Base-by-base conservation (phyloP, 805 yeast genomes). In the Candida ipomoeae region DNA sequence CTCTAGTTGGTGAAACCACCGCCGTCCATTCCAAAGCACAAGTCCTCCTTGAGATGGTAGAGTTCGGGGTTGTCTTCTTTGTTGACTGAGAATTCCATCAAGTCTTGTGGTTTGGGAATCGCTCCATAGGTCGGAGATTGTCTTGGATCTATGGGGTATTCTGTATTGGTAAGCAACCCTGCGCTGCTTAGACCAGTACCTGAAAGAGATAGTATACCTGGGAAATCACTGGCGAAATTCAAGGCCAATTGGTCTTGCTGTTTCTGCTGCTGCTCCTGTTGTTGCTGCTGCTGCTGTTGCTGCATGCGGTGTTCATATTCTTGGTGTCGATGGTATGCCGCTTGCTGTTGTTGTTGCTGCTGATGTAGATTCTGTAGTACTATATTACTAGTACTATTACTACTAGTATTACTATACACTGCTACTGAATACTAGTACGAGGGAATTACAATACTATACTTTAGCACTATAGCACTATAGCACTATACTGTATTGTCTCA, bases 21-120 rank as follows among this genome's bases (percentile, higher is more conserved):
- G 8, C 75, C 76, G 57, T 74, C 78, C 59, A 74, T 61, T 6
- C 78, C 78, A 59, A 71, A 73, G 3, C 77, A 74, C 23, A 74
- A 59, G 47, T 74, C 78, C 54, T 73, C 77, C 52, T 74, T 78
- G 36, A 74, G 62, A 41, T 69, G 58, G 46, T 70, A 68, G 33
- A 69, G 62, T 32, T 71, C 75, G 5, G 61, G 57, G 47, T 63
- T 58, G 31, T 48, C 46, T 40, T 46, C 33, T 43, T 48, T 57
- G 18, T 44, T 33, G 49, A 66, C 57, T 6, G 68, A 52, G 48
- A 73, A 73, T 39, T 73, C 75, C 35, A 70, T 71, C 13, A 73
- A 49, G 46, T 72, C 78, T 52, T 74, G 77, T 1, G 78, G 78
- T 55, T 70, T 73, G 33, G 78, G 78, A 46, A 71, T 66, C 13